Base-by-base conservation (phyloP, 805 yeast genomes). In the Yarrowia sp. region DNA sequence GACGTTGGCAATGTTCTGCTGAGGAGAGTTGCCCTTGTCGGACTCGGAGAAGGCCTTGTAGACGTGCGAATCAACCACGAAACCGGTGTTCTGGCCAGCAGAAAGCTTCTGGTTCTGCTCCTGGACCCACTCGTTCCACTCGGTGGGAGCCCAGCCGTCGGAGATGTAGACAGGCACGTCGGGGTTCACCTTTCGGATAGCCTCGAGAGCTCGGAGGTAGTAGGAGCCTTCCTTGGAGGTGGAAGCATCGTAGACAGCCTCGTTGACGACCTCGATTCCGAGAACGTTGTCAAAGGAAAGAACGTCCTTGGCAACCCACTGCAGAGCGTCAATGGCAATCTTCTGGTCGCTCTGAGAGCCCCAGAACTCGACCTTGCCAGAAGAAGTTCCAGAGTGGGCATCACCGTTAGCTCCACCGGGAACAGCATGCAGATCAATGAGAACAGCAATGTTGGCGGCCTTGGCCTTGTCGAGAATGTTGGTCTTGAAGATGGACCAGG, bases 391-490 rank as follows among this genome's bases (percentile, higher is more conserved):
- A 69, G 93, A 86, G 74, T 92, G 98, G 57, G 87, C 90, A 36
- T 86, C 88, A 0, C 85, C 82, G 72, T 95, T 93, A 28, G 98
- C 98, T 41, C 98, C 98, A 13, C 90, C 91, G 4, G 98, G 98
- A 9, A 93, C 75, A 0, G 89, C 98, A 75, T 95, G 98, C 47
- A 93, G 71, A 75, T 93, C 98, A 14, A 93, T 82, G 64, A 93
- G 71, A 0, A 93, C 86, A 11, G 91, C 88, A 66, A 93, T 93
- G 35, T 82, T 79, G 69, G 85, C 75, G 17, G 79, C 67, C 0
- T 73, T 81, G 1, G 98, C 98, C 61, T 79, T 82, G 50, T 80
- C 79, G 45, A 92, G 79, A 64, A 84, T 79, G 41, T 77, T 71
- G 32, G 74, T 67, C 73, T 84, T 85, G 67, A 87, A 79, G 18